Evolutionary conservation across 208 protist species (phyloP).

Genomic region (Strigomonas culicis): DNA sequence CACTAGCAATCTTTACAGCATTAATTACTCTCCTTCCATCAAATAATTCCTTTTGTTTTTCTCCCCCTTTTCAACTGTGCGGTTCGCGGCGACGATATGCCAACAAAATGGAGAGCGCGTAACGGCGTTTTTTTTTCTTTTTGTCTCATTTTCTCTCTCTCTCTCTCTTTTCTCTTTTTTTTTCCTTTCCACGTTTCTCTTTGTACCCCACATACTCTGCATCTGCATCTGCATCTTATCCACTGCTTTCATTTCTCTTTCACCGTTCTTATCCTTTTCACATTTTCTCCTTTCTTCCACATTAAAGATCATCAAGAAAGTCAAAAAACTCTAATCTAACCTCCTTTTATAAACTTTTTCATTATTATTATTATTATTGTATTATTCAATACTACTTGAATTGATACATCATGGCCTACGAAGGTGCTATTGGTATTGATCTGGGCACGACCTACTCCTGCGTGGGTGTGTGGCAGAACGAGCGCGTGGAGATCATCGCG

Average conservation of each 20-base stretch:
- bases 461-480: constrained; percentile 87
- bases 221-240: too few species aligned
- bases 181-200: not conserved
- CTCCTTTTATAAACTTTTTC: not conserved
- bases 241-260: not conserved
- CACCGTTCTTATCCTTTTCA: not conserved
- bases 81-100: too few species aligned
- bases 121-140: too few species aligned
- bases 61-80: too few species aligned
- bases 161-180: too few species aligned
- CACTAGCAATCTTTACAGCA: too few species aligned
- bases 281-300: not conserved
- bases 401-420: constrained; percentile 25
- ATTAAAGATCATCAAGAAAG: not conserved
- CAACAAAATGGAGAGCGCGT: too few species aligned
- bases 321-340: not conserved
- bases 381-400: constrained; percentile 10
- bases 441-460: constrained; percentile 96
- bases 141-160: too few species aligned
- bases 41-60: too few species aligned
- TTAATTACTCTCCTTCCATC: too few species aligned
- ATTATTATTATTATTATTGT: constrained; percentile 11
- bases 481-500: constrained; percentile 96
- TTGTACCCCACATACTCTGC: not conserved
- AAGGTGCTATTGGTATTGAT: constrained; percentile 88